Evolutionary conservation across 768 basidiomycete species (phyloP), one percentile per base, ranked within the genome.

Genomic region (Clitopilus passeckerianus): DNA sequence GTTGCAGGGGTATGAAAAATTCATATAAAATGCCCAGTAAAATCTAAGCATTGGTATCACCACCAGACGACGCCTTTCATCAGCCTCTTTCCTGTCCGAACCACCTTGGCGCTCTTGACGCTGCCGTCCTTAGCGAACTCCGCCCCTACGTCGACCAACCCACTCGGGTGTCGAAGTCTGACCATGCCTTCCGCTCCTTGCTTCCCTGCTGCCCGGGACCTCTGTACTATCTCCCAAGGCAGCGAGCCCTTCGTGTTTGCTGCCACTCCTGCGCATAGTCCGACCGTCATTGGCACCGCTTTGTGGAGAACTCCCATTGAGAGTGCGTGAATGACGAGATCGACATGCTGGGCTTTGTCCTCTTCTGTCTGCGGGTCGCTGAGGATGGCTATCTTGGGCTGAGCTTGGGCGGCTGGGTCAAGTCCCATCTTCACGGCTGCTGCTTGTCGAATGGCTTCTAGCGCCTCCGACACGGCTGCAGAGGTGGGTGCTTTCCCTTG

Each of bases 11-110:
- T 50, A 50, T 50, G n/a, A 46, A 44, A 24, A n/a, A 34, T 27
- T 59, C 50, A 46, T 62, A 52, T 56, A 55, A 55, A 64, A 55
- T 22, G 34, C 46, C 53, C 41, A 27, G 22, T 10, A 23, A 54
- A 23, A 20, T 35, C 37, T 20, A n/a, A n/a, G 37, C 20, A n/a
- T 18, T 50, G n/a, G 14, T n/a, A n/a, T 75, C 65, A 87, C 82
- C 86, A 87, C 78, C 81, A 90, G 0, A 87, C 87, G 0, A 70
- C 74, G 0, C 90, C 90, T 60, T 79, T 81, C 89, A 91, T 91
- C 61, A 91, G 68, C 63, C 85, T 74, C 59, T 86, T 77, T 0
- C 89, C 90, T 1, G 87, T 91, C 58, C 88, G 71, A 22, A 87
- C 77, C 18, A 89, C 87, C 63, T 81, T 83, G 1, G 85, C 88